phyloP scores from a whole-genome alignment of 768 basidiomycete species.

The Phanerochaete sordida region DNA sequence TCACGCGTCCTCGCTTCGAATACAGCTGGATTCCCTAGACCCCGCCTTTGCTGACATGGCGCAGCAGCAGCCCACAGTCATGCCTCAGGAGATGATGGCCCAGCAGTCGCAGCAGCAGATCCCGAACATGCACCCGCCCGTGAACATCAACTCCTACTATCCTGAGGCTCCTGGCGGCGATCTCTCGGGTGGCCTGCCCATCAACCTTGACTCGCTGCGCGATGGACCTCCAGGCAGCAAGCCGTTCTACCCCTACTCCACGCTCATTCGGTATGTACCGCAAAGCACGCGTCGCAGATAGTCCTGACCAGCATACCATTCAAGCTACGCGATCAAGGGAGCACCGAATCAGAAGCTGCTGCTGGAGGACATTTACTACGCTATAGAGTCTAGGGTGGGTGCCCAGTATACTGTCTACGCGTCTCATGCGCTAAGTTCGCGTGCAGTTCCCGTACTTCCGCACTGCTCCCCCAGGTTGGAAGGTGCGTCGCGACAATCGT shows the following conservation, averaged over 20 bases:
- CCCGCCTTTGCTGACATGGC: slow-evolving; percentile 24
- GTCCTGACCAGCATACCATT: slow-evolving; percentile 5
- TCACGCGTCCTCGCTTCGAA: slow-evolving; percentile 7
- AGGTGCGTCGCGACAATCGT: slow-evolving; percentile 49
- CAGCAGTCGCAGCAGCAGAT: slow-evolving; percentile 33
- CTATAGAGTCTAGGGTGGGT: slow-evolving; percentile 83
- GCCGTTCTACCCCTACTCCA: slow-evolving; percentile 89
- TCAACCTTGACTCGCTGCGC: slow-evolving; percentile 82
- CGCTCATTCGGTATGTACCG: slow-evolving; percentile 73
- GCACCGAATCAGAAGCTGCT: slow-evolving; percentile 84
- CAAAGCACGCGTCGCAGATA: background rate
- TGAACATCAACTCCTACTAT: slow-evolving; percentile 53
- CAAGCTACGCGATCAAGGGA: slow-evolving; percentile 87
- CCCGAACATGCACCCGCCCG: slow-evolving; percentile 29
- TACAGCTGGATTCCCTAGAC: background rate
- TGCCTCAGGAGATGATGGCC: slow-evolving; percentile 60
- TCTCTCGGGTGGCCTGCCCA: slow-evolving; percentile 79
- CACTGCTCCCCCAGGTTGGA: slow-evolving; percentile 87
- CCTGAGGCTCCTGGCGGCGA: slow-evolving; percentile 65
- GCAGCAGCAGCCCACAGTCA: slow-evolving; percentile 40
- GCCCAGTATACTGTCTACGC: background rate
- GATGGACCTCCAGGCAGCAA: slow-evolving; percentile 88
- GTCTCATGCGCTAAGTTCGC: slow-evolving; percentile 15
- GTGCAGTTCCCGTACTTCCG: slow-evolving; percentile 86
- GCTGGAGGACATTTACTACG: slow-evolving; percentile 89